Percentiles rank a stretch among this genome's conserved stretches.
Conservation (phyloP, 139 green algal species). For the Mesotaenium endlicherianum region DNA sequence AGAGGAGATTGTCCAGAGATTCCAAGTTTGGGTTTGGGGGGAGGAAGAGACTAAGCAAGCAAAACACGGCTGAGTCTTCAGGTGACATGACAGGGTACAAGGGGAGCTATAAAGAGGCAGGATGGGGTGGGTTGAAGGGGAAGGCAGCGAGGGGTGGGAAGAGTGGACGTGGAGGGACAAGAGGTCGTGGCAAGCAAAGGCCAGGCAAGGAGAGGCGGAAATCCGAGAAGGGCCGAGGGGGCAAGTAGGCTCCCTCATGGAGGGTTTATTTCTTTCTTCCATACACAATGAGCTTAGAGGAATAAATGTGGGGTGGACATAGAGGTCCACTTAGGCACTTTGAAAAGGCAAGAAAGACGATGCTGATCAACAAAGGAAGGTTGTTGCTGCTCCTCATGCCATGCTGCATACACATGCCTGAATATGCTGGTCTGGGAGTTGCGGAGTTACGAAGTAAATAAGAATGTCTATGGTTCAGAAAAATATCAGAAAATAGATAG, state of each 20-base stretch:
- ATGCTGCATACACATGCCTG: background rate
- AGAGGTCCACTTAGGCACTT: too few relatives aligned
- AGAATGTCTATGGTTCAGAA: too few relatives aligned
- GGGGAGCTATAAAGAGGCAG: background rate
- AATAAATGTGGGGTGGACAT: too few relatives aligned
- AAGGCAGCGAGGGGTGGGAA: background rate
- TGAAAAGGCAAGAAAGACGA: background rate
- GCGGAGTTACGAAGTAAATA: too few relatives aligned
- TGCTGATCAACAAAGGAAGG: background rate
- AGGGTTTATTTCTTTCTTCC: too few relatives aligned
- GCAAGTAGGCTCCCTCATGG: too few relatives aligned
- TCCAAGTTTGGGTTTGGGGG: slow-evolving; percentile 3
- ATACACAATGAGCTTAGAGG: too few relatives aligned
- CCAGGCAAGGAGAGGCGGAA: slow-evolving; percentile 8
- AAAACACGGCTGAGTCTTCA: background rate
- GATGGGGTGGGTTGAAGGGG: background rate
- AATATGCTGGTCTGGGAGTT: too few relatives aligned
- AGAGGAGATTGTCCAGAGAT: background rate
- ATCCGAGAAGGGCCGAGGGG: too few relatives aligned
- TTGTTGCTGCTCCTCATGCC: background rate
- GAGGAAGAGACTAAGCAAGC: slow-evolving; percentile 8
- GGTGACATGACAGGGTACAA: slow-evolving; percentile 4
- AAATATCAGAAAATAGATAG: too few relatives aligned
- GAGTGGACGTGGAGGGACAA: background rate
- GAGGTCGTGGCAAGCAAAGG: background rate